Evolutionary conservation across 2,329 filamentous ascomycete species (phyloP).

Genomic region (Tetracladium maxilliforme): DNA sequence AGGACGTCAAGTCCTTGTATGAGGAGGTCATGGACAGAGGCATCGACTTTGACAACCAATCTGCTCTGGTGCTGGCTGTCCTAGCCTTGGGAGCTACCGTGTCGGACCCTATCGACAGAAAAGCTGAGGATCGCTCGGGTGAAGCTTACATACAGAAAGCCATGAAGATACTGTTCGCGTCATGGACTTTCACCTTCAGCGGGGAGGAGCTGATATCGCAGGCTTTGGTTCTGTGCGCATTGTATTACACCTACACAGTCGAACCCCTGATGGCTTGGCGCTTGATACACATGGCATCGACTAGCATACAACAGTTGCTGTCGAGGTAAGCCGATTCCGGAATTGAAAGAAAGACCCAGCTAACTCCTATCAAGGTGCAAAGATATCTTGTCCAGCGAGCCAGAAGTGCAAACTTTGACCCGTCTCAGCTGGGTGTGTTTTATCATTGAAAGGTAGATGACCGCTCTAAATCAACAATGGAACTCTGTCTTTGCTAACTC

Average conservation of each 20-base stretch:
- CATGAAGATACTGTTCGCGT: neutral
- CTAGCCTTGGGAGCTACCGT: neutral
- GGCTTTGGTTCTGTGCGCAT: neutral
- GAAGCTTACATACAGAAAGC: neutral
- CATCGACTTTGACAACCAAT: neutral
- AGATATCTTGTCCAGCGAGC: neutral
- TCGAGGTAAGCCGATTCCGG: neutral
- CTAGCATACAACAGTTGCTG: conserved; percentile 1
- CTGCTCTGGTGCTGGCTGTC: neutral
- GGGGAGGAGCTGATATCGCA: neutral
- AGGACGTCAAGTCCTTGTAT: neutral
- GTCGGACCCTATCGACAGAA: neutral
- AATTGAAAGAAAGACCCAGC: neutral
- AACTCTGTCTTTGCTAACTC: neutral
- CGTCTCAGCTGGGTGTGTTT: conserved; percentile 12
- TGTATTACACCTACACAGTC: neutral
- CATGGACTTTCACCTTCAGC: neutral
- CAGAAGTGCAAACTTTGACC: conserved; percentile 4
- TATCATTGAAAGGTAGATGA: conserved; percentile 12
- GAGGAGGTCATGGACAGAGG: neutral
- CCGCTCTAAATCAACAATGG: neutral
- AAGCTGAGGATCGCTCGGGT: neutral
- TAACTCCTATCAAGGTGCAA: too few relatives aligned
- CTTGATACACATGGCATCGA: conserved; percentile 1
- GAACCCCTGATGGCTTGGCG: conserved; percentile 1